Conservation (phyloP, 805 yeast species). For the Brettanomyces naardenensis region DNA sequence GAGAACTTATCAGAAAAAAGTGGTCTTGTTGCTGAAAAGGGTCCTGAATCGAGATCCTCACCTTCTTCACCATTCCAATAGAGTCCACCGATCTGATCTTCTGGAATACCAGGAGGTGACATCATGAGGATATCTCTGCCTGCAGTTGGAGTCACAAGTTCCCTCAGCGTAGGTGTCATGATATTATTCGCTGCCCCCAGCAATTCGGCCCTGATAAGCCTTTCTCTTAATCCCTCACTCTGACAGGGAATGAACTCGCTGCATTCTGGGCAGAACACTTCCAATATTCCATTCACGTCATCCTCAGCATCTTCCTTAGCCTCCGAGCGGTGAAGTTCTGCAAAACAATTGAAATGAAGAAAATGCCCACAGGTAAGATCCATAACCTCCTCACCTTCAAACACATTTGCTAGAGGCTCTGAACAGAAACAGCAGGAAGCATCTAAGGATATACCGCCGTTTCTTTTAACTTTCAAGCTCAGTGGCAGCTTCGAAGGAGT, state of each 20-base stretch:
- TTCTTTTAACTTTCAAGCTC: background rate
- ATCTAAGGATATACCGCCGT: background rate
- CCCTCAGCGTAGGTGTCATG: background rate
- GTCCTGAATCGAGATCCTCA: background rate
- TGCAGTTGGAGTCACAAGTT: background rate
- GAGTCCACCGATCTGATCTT: slow-evolving; percentile 15
- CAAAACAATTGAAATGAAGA: slow-evolving; percentile 36
- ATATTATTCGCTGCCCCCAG: background rate
- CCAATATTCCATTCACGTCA: slow-evolving; percentile 1
- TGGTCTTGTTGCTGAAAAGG: background rate
- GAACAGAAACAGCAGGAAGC: slow-evolving; percentile 36
- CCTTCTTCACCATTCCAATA: slow-evolving; percentile 10
- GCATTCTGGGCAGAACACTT: slow-evolving; percentile 10
- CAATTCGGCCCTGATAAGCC: background rate
- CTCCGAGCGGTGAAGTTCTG: slow-evolving; percentile 16
- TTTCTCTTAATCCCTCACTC: background rate
- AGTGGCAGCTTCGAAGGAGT: slow-evolving; percentile 10
- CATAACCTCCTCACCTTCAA: slow-evolving; percentile 35
- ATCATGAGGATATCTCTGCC: background rate
- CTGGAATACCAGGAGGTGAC: slow-evolving; percentile 16
- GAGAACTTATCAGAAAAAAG: background rate
- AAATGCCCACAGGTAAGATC: slow-evolving; percentile 36
- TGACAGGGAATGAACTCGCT: background rate
- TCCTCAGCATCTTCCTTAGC: background rate
- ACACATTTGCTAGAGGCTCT: slow-evolving; percentile 31